phyloP scores from a whole-genome alignment of 2,329 filamentous ascomycete species.

The Penicillium rolfsii region DNA sequence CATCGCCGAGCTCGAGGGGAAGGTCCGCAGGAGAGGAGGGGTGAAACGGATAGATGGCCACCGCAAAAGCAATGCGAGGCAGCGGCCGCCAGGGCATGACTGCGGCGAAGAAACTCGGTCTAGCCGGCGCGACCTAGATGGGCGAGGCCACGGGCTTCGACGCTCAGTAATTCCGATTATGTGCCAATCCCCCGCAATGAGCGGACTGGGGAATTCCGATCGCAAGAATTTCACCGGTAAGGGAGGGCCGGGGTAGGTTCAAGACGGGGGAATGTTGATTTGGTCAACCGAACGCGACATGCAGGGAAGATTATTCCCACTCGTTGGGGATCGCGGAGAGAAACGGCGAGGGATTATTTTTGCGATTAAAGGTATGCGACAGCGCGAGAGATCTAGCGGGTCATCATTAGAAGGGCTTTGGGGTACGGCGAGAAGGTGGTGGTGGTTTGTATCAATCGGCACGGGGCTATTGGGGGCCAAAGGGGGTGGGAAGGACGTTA shows the following conservation, averaged over 20 bases:
- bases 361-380: slow-evolving; percentile 25
- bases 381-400: slow-evolving; percentile 24
- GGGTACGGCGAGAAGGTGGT: neutral
- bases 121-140: slow-evolving; percentile 8
- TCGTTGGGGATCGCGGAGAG: slow-evolving; percentile 18
- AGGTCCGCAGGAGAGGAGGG: slow-evolving; percentile 86
- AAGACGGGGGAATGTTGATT: slow-evolving; percentile 31
- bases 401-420: slow-evolving; percentile 20
- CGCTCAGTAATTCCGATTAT: slow-evolving; percentile 5
- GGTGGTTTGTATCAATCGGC: neutral
- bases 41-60: slow-evolving; percentile 92
- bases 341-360: slow-evolving; percentile 29
- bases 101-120: slow-evolving; percentile 26
- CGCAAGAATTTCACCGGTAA: slow-evolving; percentile 22
- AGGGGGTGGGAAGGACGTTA: slow-evolving; percentile 4
- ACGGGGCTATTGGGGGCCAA: slow-evolving; percentile 13
- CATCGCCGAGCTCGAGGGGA: slow-evolving; percentile 95
- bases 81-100: slow-evolving; percentile 95
- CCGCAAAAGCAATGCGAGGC: slow-evolving; percentile 94
- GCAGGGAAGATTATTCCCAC: slow-evolving; percentile 20
- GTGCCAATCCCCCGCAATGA: slow-evolving; percentile 31
- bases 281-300: slow-evolving; percentile 35
- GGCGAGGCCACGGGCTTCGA: slow-evolving; percentile 16
- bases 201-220: slow-evolving; percentile 18
- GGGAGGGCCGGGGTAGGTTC: slow-evolving; percentile 13